Evolutionary conservation across 306 rosid species (phyloP), one percentile per base, ranked within the genome.

Genomic region (Prunus persica): DNA sequence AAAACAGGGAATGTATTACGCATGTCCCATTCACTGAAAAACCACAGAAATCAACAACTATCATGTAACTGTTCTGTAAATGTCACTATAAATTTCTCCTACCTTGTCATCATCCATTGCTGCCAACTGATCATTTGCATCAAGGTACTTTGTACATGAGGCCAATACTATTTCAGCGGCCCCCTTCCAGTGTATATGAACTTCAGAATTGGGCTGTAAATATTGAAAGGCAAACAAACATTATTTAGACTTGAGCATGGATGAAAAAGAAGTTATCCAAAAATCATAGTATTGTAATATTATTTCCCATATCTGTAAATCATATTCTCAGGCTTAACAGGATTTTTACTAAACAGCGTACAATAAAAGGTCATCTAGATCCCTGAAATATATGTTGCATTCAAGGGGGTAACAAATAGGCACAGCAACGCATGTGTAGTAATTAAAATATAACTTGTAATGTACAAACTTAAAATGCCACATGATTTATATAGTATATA

Each of bases 131-230:
- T 74, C 86, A 72, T 84, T 56, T 18, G 64, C 75, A 82, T 88
- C 92, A 30, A 89, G 32, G 76, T 86, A 89, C 30, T 47, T 15
- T 0, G 92, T 80, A 75, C 98, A 93, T 5, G 84, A 80, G 57
- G 84, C 88, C 49, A 93, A 82, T 13, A 93, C 85, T 69, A 93
- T 80, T 80, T 93, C 98, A 64, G 98, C 98, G 66, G 98, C 98
- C 78, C 98, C 98, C 84, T 93, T 93, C 98, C 98, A 93, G 77
- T 93, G 97, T 82, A 93, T 76, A 81, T 87, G 97, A 78, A 88
- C 86, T 82, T 87, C 73, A 43, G 88, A 74, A 58, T 86, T 80
- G 12, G 85, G 55, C 98, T 93, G 93, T 27, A 67, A 69, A 50
- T 14, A 65, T 3, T 55, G 43, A 27, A 73, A 27, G 69, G 38